Base-by-base conservation (phyloP, 2,329 filamentous ascomycete genomes). In the Fusarium keratoplasticum region DNA sequence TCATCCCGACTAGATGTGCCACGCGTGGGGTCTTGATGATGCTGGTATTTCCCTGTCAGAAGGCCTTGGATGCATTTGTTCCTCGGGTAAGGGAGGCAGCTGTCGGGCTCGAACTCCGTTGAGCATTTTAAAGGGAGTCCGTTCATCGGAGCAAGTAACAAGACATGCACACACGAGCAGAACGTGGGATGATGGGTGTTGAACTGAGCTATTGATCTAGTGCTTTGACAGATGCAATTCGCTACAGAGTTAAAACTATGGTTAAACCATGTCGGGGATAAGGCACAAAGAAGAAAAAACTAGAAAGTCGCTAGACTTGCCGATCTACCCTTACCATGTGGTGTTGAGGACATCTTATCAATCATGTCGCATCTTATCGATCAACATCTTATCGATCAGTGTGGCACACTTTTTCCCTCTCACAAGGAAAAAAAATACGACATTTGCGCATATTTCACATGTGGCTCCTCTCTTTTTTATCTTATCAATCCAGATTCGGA, bases 301-400 rank as follows among this genome's bases (percentile, higher is more conserved):
- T 50, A 68, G 50, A 38, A 52, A 61, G 44, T 50, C 27, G 59
- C 29, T 62, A 62, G 27, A 13, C 22, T 20, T 31, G 42, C 33
- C 44, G 60, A 62, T 62, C 36, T 54, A 54, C n/a, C 29, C 20
- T 36, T 54, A 54, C 27, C 29, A 22, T 36, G 47, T 36, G 36
- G 55, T 25, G 33, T 29, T 44, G 61, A 58, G 36, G 22, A 5
- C 31, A 72, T 68, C 71, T 70, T 72, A 76, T 69, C 67, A 71
- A 70, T 70, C 60, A 52, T 14, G 55, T 44, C 35, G 40, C 54
- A 67, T 69, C 70, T 72, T 71, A 72, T 73, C 70, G 52, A 73
- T 73, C 71, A 66, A 38, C 44, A 67, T 64, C 66, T 71, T 71
- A 66, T 66, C 66, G 58, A 66, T 63, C 66, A 52, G 31, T 27